Evolutionary conservation across 495 filamentous ascomycete genomes (phyloP).

Genomic region (Cercophora newfieldiana): DNA sequence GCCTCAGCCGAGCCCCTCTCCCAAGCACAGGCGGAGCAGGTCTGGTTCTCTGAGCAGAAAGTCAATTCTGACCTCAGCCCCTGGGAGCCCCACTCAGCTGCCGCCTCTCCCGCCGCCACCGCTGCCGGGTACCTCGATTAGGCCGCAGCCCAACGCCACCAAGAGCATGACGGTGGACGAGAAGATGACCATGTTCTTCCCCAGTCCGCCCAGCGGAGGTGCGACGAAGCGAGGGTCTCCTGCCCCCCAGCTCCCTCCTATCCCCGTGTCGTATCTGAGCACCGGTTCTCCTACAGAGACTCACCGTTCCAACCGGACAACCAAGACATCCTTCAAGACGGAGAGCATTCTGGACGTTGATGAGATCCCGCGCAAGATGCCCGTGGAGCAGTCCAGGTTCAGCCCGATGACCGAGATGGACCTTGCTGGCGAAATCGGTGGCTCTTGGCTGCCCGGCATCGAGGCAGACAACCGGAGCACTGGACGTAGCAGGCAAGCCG

Average conservation of each 20-base stretch:
- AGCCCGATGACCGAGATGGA: conserved; percentile 31
- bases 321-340: conserved; percentile 35
- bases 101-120: conserved; percentile 49
- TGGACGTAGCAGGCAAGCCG: conserved; percentile 14
- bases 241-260: conserved; percentile 44
- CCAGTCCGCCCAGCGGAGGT: conserved; percentile 38
- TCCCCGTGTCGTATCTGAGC: conserved; percentile 37
- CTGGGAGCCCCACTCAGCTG: conserved; percentile 51
- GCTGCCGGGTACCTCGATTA: conserved; percentile 30
- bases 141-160: conserved; percentile 46
- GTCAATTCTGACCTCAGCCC: conserved; percentile 43
- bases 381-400: conserved; percentile 17
- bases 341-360: conserved; percentile 43
- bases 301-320: conserved; percentile 34
- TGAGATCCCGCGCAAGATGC: conserved; percentile 32
- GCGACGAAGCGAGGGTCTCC: conserved; percentile 36
- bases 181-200: conserved; percentile 52
- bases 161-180: conserved; percentile 58
- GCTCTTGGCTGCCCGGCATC: conserved; percentile 45
- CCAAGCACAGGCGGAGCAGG: conserved; percentile 43
- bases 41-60: conserved; percentile 46
- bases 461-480: conserved; percentile 21
- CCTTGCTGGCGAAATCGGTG: conserved; percentile 35
- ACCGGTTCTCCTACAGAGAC: conserved; percentile 21
- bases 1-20: conserved; percentile 30